Evolutionary conservation across 1,284 basidiomycete species (phyloP).

Genomic region (Hymenochaete sp.): DNA sequence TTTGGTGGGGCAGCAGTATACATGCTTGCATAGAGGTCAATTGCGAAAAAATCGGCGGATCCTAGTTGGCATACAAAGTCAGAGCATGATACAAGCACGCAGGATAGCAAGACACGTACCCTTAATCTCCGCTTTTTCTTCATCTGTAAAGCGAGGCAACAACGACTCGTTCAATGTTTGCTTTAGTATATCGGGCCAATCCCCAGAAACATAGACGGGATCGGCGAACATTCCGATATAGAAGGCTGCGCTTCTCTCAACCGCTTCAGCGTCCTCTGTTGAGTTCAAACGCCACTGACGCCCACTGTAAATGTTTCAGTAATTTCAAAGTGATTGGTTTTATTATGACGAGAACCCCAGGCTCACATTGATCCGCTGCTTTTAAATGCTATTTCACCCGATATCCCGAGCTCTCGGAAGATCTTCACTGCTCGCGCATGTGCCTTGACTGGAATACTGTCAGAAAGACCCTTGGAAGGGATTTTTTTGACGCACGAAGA

Average conservation of each 20-base stretch:
- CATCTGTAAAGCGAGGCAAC: constrained; percentile 36
- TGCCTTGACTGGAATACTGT: constrained; percentile 33
- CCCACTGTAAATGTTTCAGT: constrained; percentile 25
- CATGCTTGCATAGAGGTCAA: constrained; percentile 35
- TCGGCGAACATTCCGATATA: constrained; percentile 38
- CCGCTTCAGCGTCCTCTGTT: constrained; percentile 34
- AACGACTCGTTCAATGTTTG: constrained; percentile 35
- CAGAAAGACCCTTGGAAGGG: not conserved
- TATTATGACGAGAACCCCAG: not conserved
- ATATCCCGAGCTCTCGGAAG: constrained; percentile 37
- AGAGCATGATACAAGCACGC: not conserved
- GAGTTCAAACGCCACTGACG: constrained; percentile 37
- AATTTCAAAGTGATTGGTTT: not conserved
- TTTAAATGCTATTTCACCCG: constrained; percentile 41
- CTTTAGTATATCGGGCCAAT: constrained; percentile 40
- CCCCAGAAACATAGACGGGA: constrained; percentile 37
- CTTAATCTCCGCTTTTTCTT: constrained; percentile 34
- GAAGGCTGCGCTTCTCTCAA: constrained; percentile 40
- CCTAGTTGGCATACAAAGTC: constrained; percentile 23
- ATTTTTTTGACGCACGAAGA: constrained; percentile 29
- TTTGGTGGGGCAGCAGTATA: constrained; percentile 33
- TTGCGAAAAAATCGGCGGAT: constrained; percentile 41
- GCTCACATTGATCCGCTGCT: constrained; percentile 39
- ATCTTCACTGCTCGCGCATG: constrained; percentile 38
- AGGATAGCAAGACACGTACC: constrained; percentile 22